These are phyloP conservation scores for Apophysomyces variabilis DNA, from an alignment of 371 early-diverging fungal species.

Conservation along the genomic window DNA sequence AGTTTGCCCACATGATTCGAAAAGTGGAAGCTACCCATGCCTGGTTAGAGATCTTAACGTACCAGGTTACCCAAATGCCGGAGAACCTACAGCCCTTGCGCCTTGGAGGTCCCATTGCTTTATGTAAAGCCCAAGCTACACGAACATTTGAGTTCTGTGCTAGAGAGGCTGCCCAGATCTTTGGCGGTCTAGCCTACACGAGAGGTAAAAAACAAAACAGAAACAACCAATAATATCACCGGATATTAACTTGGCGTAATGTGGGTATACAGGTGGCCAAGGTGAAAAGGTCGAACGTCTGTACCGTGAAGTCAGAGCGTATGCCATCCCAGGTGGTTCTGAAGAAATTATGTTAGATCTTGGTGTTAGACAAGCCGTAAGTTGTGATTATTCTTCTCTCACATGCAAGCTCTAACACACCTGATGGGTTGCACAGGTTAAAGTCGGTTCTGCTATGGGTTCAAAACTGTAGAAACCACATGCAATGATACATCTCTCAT, in stretches of 20 bases:
- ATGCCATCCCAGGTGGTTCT: conserved; percentile 73
- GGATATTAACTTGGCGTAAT: neutral
- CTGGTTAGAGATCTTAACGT: conserved; percentile 63
- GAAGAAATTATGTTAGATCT: conserved; percentile 69
- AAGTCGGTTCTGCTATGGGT: conserved; percentile 71
- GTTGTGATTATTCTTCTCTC: neutral
- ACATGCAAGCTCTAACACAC: neutral
- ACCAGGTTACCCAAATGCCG: conserved; percentile 58
- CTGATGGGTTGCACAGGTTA: conserved; percentile 22
- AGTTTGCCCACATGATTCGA: conserved; percentile 73
- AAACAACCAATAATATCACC: neutral
- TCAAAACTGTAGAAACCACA: conserved; percentile 47
- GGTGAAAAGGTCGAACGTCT: conserved; percentile 72
- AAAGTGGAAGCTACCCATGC: conserved; percentile 74
- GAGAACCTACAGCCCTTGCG: conserved; percentile 59
- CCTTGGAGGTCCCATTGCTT: conserved; percentile 72
- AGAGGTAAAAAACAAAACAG: conserved; percentile 38
- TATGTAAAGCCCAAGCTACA: conserved; percentile 71
- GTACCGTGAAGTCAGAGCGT: conserved; percentile 70
- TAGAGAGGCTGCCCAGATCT: conserved; percentile 75
- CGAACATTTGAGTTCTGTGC: conserved; percentile 74
- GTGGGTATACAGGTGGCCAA: conserved; percentile 46
- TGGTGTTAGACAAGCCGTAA: conserved; percentile 77
- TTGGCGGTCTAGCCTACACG: conserved; percentile 71
- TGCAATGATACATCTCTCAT: too few relatives aligned